Evolutionary conservation across 2,329 filamentous ascomycete species (phyloP), one percentile per base, ranked within the genome.

Genomic region (Xylaria arbuscula): DNA sequence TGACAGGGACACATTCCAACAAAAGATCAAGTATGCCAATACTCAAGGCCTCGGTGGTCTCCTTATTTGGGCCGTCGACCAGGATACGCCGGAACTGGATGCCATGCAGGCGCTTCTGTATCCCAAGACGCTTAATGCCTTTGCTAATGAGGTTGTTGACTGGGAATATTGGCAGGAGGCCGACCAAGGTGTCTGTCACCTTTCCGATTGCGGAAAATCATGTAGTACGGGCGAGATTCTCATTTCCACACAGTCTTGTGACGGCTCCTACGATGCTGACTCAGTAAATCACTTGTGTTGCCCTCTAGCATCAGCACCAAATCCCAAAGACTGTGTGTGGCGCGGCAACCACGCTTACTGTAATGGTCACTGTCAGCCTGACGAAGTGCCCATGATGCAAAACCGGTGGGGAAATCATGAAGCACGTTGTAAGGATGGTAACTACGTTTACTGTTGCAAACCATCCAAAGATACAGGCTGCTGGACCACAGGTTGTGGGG

Each of bases 71-170:
- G 22, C 50, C 22, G 8, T 56, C 5, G 61, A 63, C 22, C 42
- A 56, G 11, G 42, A 63, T 32, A 56, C 24, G 58, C 85, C 19
- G 82, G 83, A 1, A n/a, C 81, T 17, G 79, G 77, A 3, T 83
- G 82, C 64, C 4, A 24, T 66, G 28, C 28, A 48, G 10, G 51
- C 17, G 2, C n/a, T 64, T 32, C 17, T 64, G 4, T 84, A 84
- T 66, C 82, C 67, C 73, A 74, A 57, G 73, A 78, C 65, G 66
- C 70, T 55, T 63, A 67, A 42, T 10, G 55, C 63, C 24, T 54
- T 70, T 19, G 51, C 59, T 15, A 17, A 53, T 10, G 61, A 53
- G 22, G 61, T 69, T 28, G 64, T 69, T 34, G 61, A 54, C 2
- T 53, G 60, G 53, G 42, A 15, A 58, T 53, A 68, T 62, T 75